A percentile compares a stretch with the other conserved stretches of the same genome.
Evolutionary conservation across 176 grass and related monocot species (phyloP).

Genomic region (Rhynchospora tenuis): DNA sequence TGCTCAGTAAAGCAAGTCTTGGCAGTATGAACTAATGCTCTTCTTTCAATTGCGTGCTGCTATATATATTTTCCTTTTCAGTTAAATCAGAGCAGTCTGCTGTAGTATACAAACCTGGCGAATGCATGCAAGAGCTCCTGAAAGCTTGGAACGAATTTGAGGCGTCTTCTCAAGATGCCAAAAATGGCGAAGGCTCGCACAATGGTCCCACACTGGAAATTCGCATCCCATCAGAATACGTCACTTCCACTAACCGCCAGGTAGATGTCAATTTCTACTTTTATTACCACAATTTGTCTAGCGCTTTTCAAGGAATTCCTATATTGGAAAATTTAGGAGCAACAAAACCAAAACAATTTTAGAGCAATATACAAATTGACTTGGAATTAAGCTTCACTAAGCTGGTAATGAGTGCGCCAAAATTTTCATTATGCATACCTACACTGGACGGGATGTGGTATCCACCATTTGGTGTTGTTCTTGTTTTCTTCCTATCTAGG

Average conservation of each 20-base stretch:
- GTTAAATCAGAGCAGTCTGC: constrained; percentile 66
- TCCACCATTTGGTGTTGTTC: background rate
- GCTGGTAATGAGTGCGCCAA: background rate
- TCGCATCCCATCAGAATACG: constrained; percentile 74
- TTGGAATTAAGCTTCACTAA: background rate
- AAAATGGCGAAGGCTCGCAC: constrained; percentile 46
- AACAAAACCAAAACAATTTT: background rate
- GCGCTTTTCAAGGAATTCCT: background rate
- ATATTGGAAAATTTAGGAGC: background rate
- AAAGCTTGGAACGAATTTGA: constrained; percentile 89
- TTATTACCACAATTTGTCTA: background rate
- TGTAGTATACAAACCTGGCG: constrained; percentile 86
- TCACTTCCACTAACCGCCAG: constrained; percentile 85
- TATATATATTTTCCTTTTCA: constrained; percentile 27
- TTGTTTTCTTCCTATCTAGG: background rate
- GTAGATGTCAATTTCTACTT: constrained; percentile 28
- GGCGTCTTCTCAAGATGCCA: constrained; percentile 41
- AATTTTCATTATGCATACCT: background rate
- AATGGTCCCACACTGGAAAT: constrained; percentile 68
- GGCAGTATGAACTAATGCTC: background rate
- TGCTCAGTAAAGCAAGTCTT: background rate
- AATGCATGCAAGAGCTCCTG: constrained; percentile 91
- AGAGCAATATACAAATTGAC: background rate
- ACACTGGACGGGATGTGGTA: background rate
- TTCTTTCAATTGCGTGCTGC: constrained; percentile 17